Evolutionary conservation across 805 yeast genomes (phyloP), one percentile per base, ranked within the genome.

Genomic region (Candida germanica): DNA sequence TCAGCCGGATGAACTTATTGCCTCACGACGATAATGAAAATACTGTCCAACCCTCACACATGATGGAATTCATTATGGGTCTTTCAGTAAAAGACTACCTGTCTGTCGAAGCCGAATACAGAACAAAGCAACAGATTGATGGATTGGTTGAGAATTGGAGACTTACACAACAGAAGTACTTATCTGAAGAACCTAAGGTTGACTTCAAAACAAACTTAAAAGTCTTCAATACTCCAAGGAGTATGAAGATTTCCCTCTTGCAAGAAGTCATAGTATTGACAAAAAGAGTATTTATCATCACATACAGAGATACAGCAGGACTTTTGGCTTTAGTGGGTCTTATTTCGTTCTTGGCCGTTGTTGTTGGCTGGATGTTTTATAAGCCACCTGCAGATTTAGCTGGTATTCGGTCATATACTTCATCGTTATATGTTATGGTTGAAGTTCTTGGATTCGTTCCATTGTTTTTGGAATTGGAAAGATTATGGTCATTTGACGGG

Each of bases 341-440:
- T 17, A 25, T 71, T 0, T 35, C 74, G 0, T 45, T 80, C 5
- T 59, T 84, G 43, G 83, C 87, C 0, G 51, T 77, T 2, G 60
- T 79, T n/a, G 60, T 74, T 27, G 95, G 95, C 0, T 84, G 93
- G 88, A 71, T 87, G 27, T 87, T 80, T 50, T 81, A 59, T 52
- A 74, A 74, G 45, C 88, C 88, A 3, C 75, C 71, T 13, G 68
- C 71, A 3, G 65, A 75, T 9, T 44, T 79, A 23, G 70, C 79
- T 1, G 95, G 95, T 5, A 70, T 84, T 14, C 60, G 94, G 43
- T 71, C 94, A 2, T 53, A 53, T 15, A 66, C 69, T 1, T 66
- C 71, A 1, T 25, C 47, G 11, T 47, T 66, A 14, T 67, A 66
- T 43, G 63, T 61, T 5, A 46, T 62, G 48, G 35, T 67, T 27